Percentiles rank a stretch among this genome's conserved stretches.
Conservation (phyloP, 306 rosid genomes). For the Corylus americana region DNA sequence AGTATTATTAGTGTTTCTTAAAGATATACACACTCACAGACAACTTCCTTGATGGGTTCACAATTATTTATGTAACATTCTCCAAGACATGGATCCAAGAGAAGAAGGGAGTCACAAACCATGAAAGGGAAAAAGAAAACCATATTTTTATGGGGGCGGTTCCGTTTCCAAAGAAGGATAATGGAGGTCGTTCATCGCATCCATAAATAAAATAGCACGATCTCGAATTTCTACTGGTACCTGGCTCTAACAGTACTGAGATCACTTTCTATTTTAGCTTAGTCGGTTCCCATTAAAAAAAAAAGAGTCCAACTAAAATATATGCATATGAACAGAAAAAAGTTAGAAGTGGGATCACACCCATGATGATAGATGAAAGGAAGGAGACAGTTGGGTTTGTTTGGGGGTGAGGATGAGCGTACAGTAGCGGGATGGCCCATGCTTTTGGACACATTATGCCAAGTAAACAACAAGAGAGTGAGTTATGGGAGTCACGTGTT, state of each 20-base stretch:
- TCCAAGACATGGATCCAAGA: constrained; percentile 21
- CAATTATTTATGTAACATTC: neutral
- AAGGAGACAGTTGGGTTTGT: neutral
- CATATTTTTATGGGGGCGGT: constrained; percentile 16
- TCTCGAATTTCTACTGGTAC: neutral
- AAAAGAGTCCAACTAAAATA: neutral
- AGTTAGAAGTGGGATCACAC: neutral
- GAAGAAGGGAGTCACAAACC: neutral
- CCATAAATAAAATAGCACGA: constrained; percentile 15
- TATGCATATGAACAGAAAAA: neutral
- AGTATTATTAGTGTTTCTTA: neutral
- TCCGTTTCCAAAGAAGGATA: constrained; percentile 30
- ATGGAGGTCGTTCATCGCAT: constrained; percentile 14
- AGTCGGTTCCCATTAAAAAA: constrained; percentile 19
- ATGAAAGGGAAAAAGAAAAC: neutral
- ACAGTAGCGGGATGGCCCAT: neutral
- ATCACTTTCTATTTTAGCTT: constrained; percentile 21
- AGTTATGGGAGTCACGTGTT: constrained; percentile 65
- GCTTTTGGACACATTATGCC: neutral
- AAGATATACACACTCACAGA: neutral
- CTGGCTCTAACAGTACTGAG: constrained; percentile 3
- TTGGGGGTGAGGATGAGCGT: neutral
- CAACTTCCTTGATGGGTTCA: constrained; percentile 15
- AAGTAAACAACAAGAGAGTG: constrained; percentile 24
- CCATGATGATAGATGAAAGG: neutral